Base-by-base conservation (phyloP, 257 asterid species). In the Galeopsis tetrahit region DNA sequence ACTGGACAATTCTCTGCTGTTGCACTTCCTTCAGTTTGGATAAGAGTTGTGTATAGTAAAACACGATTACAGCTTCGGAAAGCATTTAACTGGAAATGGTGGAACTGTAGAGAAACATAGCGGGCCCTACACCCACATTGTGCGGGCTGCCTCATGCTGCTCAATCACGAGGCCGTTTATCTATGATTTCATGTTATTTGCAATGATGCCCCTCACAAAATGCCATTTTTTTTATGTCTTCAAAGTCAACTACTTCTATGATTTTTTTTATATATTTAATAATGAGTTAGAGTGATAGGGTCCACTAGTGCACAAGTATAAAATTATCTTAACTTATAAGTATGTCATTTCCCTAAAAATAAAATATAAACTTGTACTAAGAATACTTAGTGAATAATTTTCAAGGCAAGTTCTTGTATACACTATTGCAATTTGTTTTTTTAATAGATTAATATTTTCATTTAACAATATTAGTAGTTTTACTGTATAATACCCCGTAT, bases 151-250 rank as follows among this genome's bases (percentile, higher is more conserved):
- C 66, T 21, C 4, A 17, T 36, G 46, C 65, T 69, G 34, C 71
- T 55, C 71, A 63, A 64, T 63, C 77, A 73, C 71, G 71, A 73
- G 72, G 66, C 8, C 39, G 35, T 64, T 64, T 53, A 21, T 53
- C 58, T 35, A 73, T 40, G 36, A 72, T 63, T n/a, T 63, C 40
- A 61, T 9, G 10, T 39, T 73, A 73, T 73, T 73, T 73, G 78
- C 78, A 73, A 33, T 38, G 39, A n/a, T 7, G 60, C 72, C 77
- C 72, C 66, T 49, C 10, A 11, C 7, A 44, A 59, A 44, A n/a
- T 71, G 13, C 9, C n/a, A 72, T 35, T 71, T 56, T 71, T 56
- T 61, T 69, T 10, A 7, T 4, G 55, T 0, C 35, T 1, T 21
- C 6, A 7, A 60, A 44, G 75, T 60, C 69, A 71, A 60, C 68